These are phyloP conservation scores for Taphrina wiesneri DNA, from an alignment of 1,139 yeast genomes.

Conservation along the genomic window DNA sequence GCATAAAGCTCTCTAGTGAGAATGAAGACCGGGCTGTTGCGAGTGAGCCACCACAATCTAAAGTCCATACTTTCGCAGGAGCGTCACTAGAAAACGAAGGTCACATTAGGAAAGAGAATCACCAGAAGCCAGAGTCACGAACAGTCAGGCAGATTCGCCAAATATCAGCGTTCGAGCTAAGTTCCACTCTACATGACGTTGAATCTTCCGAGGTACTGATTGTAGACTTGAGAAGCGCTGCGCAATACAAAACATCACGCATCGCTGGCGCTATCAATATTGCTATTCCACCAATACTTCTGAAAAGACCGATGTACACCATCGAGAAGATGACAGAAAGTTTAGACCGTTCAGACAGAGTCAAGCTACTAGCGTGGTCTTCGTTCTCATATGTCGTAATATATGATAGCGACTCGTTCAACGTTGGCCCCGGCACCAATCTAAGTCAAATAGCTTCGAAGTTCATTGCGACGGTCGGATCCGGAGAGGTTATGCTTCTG, in stretches of 20 bases:
- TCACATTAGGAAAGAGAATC: not conserved
- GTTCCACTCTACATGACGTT: not conserved
- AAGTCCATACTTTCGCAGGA: not conserved
- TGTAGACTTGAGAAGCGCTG: conserved; percentile 70
- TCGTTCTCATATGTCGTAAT: conserved; percentile 50
- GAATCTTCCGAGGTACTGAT: not conserved
- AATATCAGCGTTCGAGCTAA: not conserved
- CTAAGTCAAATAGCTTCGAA: conserved; percentile 38
- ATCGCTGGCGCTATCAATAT: conserved; percentile 62
- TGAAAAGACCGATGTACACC: conserved; percentile 65
- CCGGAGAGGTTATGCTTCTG: conserved; percentile 42
- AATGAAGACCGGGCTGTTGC: not conserved
- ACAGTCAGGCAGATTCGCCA: not conserved
- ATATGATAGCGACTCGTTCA: conserved; percentile 50
- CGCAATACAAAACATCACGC: conserved; percentile 59
- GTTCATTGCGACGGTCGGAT: conserved; percentile 43
- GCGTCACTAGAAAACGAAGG: not conserved
- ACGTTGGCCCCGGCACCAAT: conserved; percentile 32
- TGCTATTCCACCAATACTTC: conserved; percentile 74
- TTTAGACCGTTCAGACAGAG: conserved; percentile 4
- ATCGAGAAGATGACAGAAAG: conserved; percentile 38
- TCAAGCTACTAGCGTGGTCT: conserved; percentile 41
- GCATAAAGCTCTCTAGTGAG: not conserved
- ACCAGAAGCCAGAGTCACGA: not conserved
- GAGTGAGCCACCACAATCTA: not conserved